Evolutionary conservation across 176 grass and related monocot species (phyloP), one percentile per base, ranked within the genome.

Genomic region (Bonia amplexicaulis): DNA sequence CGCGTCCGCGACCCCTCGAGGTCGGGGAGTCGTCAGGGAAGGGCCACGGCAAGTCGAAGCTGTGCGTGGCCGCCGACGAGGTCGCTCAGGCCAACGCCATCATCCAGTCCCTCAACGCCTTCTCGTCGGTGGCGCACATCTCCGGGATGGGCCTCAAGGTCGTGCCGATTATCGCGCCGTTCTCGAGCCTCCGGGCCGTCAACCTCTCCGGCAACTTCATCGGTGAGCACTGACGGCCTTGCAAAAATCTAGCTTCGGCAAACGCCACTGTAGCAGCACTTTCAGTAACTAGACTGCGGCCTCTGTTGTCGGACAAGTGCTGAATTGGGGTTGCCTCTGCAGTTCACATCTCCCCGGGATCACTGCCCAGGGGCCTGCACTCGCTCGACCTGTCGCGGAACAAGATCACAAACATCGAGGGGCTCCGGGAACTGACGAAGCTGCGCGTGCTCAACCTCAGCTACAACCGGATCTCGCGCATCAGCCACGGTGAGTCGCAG

Each of bases 171-270:
- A 91, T 96, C 78, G 81, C 91, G 19, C 85, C 86, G 2, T 99
- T 99, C 87, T 94, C 86, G 1, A 91, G 84, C 73, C 90, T 99
- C 31, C 82, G 92, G 6, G 81, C 91, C 0, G 79, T 99, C 80
- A 96, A 96, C 88, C 87, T 99, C 81, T 99, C 96, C 19, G 55
- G 88, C 81, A 99, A 99, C 85, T 94, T 94, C 82, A 99, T 99
- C 80, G 91, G 96, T 99, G 87, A 74, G 84, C 54, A 47, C 27
- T 25, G 39, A 22, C 23, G 14, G 1, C 11, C 10, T 4, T 4
- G 55, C 9, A 23, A 59, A 59, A 23, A 23, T 3, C 22, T 11
- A 53, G 51, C 51, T 2, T 23, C 22, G 55, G n/a, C 22, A 29
- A 20, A 54, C 39, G 17, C 57, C 46, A 40, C n/a, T 13, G 19